Evolutionary conservation across 228 moss, liverwort and hornwort genomes (phyloP).

Genomic region (Sphagnum magellanicum): DNA sequence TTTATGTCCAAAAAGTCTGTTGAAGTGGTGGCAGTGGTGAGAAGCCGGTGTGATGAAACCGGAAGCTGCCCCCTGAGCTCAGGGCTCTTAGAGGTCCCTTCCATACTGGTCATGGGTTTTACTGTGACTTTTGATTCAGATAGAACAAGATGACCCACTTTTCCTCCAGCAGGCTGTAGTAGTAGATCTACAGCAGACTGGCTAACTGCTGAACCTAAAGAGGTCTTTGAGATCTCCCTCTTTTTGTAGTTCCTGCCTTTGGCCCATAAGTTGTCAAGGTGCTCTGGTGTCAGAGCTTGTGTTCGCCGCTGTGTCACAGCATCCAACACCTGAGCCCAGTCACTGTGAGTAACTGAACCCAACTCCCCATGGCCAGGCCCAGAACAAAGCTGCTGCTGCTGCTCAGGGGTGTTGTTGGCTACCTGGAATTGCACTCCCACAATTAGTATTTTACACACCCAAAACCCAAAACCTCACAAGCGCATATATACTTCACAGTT

Average conservation of each 20-base stretch:
- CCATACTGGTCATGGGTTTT: constrained; percentile 5
- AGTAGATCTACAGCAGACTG: constrained; percentile 12
- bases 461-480: too few species aligned
- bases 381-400: too few species aligned
- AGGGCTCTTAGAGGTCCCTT: constrained; percentile 20
- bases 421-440: background rate
- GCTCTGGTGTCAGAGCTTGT: constrained; percentile 62
- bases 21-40: background rate
- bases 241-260: constrained; percentile 61
- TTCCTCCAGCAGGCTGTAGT: background rate
- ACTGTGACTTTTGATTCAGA: constrained; percentile 4
- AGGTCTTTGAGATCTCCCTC: constrained; percentile 33
- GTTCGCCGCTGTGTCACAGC: constrained; percentile 46
- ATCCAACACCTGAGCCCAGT: constrained; percentile 77
- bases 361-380: constrained; percentile 8
- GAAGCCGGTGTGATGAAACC: constrained; percentile 4
- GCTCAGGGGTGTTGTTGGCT: background rate
- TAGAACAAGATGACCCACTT: background rate
- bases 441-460: too few species aligned
- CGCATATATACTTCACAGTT: too few species aligned
- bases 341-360: constrained; percentile 33
- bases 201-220: constrained; percentile 8
- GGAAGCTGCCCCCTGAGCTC: constrained; percentile 11
- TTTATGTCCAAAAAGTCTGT: background rate
- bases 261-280: constrained; percentile 59